phyloP scores from a whole-genome alignment of 441 rosid genomes.

The Aquilaria agallochum region DNA sequence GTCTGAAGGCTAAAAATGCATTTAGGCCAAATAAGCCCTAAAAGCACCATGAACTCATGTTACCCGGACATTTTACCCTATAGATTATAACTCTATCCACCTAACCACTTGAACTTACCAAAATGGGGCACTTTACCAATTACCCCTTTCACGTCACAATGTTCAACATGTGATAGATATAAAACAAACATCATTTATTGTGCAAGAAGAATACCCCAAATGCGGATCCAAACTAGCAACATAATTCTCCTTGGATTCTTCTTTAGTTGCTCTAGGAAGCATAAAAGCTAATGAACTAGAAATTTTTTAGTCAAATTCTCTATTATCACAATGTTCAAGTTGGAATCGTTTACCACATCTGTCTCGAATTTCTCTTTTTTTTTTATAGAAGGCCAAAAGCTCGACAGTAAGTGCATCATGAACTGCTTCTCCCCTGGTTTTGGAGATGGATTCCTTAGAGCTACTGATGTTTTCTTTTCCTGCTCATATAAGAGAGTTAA shows the following conservation, averaged over 20 bases:
- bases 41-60: too few relatives aligned
- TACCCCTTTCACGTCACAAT: too few relatives aligned
- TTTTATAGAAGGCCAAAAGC: constrained; percentile 40
- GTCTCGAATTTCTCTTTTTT: constrained; percentile 22
- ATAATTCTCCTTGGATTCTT: constrained; percentile 64
- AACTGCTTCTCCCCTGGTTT: constrained; percentile 43
- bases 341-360: constrained; percentile 26
- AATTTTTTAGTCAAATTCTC: constrained; percentile 29
- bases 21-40: too few relatives aligned
- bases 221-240: constrained; percentile 46
- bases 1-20: too few relatives aligned
- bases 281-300: constrained; percentile 38
- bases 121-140: too few relatives aligned
- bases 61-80: too few relatives aligned
- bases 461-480: constrained; percentile 57
- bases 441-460: constrained; percentile 43
- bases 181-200: constrained; percentile 27
- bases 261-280: constrained; percentile 40
- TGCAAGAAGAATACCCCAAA: constrained; percentile 45
- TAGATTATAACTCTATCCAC: too few relatives aligned
- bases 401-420: constrained; percentile 46
- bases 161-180: too few relatives aligned
- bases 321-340: constrained; percentile 33
- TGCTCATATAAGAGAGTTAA: constrained; percentile 77
- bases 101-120: too few relatives aligned